Base-by-base conservation (phyloP, 2,329 filamentous ascomycete genomes). In the Monosporascus sp. region DNA sequence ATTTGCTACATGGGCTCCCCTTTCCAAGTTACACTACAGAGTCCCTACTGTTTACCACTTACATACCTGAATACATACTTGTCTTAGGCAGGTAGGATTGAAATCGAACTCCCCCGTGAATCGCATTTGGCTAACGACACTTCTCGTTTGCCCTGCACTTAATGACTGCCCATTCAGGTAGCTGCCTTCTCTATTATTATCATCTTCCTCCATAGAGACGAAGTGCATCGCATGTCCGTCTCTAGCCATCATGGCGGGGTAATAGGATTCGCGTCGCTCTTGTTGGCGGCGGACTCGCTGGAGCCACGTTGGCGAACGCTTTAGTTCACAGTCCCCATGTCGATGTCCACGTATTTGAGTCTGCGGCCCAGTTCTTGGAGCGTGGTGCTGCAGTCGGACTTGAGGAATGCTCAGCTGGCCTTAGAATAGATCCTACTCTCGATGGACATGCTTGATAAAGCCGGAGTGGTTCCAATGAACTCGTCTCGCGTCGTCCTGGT, bases 311-410 rank as follows among this genome's bases (percentile, higher is more conserved):
- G 5, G 54, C 52, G 1, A 53, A 55, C 24, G 50, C 48, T 9
- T 48, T 55, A 2, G n/a, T 47, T 18, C 24, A 51, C n/a, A 14
- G 52, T 3, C 18, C 48, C 2, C 38, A 52, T 18, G 18, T 50
- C 5, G 47, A 51, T 6, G 17, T 50, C 6, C 37, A 54, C 8
- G 18, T 56, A 31, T 54, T 43, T 25, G 54, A 56, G 35, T 54
- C 54, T 20, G 52, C 49, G 1, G 49, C 52, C 5, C 43, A 50
- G n/a, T 56, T 56, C 37, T 52, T 44, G 8, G 51, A 52, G 15
- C 54, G 52, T 18, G 54, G 49, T 38, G 46, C 49, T 3, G 49
- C 48, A 2, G 25, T 56, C 6, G 41, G 35, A 14, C 47, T 56
- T 27, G 11, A 15, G 15, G 1, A 39, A 45, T 35, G 24, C 52